Conservation (phyloP, 2,329 filamentous ascomycete genomes). For the Ceratocystis diversiconidia region DNA sequence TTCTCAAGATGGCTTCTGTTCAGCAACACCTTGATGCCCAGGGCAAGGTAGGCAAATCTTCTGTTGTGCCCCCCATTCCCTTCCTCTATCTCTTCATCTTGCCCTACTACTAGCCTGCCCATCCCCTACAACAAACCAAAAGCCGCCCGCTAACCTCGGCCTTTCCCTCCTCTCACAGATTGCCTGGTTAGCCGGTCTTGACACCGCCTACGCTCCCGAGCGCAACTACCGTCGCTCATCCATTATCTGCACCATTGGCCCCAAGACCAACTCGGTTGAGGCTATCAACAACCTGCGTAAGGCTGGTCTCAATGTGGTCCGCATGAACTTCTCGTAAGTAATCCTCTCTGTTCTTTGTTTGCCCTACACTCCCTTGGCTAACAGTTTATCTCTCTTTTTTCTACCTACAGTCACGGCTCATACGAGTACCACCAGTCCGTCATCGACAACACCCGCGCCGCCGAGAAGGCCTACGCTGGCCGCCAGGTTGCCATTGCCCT, state of each 20-base stretch:
- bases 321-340: conserved; percentile 73
- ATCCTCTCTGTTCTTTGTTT: not conserved
- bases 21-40: conserved; percentile 76
- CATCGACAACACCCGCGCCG: conserved; percentile 85
- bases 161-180: conserved; percentile 27
- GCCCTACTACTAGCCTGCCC: not conserved
- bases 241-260: conserved; percentile 98
- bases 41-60: conserved; percentile 31
- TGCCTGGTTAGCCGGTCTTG: conserved; percentile 54
- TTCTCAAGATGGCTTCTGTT: conserved; percentile 43
- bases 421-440: conserved; percentile 98
- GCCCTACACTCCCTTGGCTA: not conserved
- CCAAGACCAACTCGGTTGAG: conserved; percentile 96
- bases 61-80: conserved; percentile 9
- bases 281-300: conserved; percentile 89
- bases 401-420: conserved; percentile 34
- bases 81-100: not conserved
- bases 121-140: not conserved
- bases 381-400: no score
- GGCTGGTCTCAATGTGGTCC: conserved; percentile 90
- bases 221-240: conserved; percentile 91
- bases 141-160: not conserved
- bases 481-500: conserved; percentile 92
- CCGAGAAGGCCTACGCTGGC: conserved; percentile 62
- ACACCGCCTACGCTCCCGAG: conserved; percentile 75